Percentiles rank a stretch among this genome's conserved stretches.
Conservation (phyloP, 1,139 yeast species). For the Wickerhamomyces sp. region DNA sequence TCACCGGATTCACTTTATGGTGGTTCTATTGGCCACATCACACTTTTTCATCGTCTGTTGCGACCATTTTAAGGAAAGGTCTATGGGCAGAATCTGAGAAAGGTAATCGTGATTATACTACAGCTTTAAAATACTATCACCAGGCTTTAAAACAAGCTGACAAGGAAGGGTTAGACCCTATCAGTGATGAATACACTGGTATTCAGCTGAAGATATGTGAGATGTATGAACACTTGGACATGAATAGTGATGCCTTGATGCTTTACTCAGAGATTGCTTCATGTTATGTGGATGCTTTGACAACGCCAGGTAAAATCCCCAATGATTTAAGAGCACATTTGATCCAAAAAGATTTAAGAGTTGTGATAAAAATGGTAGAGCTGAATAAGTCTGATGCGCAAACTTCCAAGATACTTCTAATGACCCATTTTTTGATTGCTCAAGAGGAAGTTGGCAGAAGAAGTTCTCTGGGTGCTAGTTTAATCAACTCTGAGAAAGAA, state of each 20-base stretch:
- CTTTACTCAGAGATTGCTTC: conserved; percentile 66
- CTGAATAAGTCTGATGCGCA: conserved; percentile 46
- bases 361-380: conserved; percentile 64
- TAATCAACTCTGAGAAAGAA: conserved; percentile 14
- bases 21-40: conserved; percentile 60
- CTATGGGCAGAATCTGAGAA: conserved; percentile 80
- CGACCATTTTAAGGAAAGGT: conserved; percentile 65
- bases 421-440: conserved; percentile 63
- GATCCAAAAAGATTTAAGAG: conserved; percentile 67
- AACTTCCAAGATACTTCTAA: conserved; percentile 53
- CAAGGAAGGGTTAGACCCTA: conserved; percentile 43
- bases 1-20: conserved; percentile 37
- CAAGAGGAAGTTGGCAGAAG: conserved; percentile 50
- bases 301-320: conserved; percentile 31
- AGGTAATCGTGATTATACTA: conserved; percentile 55
- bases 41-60: conserved; percentile 55
- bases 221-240: conserved; percentile 67
- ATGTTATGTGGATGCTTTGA: conserved; percentile 54
- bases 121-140: conserved; percentile 67
- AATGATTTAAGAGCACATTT: conserved; percentile 45
- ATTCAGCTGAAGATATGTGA: conserved; percentile 82
- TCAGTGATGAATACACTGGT: conserved; percentile 77
- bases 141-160: conserved; percentile 47
- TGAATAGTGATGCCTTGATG: conserved; percentile 58
- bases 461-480: conserved; percentile 16